These are phyloP conservation scores for Talaromyces sp. DNA, from an alignment of 2,329 filamentous ascomycete genomes.

Conservation along the genomic window DNA sequence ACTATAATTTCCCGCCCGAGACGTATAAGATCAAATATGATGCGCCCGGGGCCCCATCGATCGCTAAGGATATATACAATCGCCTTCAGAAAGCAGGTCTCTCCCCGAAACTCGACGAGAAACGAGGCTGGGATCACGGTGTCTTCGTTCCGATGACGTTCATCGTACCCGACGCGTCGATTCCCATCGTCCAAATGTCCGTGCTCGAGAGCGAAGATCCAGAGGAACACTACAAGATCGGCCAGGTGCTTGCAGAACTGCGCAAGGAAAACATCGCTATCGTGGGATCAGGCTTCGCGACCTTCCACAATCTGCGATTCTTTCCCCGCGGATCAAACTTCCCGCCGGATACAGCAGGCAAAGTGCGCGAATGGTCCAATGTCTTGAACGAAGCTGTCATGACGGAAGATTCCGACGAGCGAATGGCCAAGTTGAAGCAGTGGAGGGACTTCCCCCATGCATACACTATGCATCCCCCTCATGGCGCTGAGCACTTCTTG, in stretches of 20 bases:
- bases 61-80: constrained; percentile 14
- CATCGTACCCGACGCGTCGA: constrained; percentile 13
- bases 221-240: constrained; percentile 14
- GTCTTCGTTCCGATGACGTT: constrained; percentile 18
- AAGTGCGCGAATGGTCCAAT: constrained; percentile 15
- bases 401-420: constrained; percentile 8
- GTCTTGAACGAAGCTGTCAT: constrained; percentile 14
- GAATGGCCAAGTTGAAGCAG: constrained; percentile 15
- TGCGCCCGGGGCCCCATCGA: constrained; percentile 11
- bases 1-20: constrained; percentile 17
- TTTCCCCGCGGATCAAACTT: constrained; percentile 1
- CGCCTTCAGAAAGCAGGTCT: constrained; percentile 14
- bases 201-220: constrained; percentile 17
- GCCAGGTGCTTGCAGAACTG: constrained; percentile 15
- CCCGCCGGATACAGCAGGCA: neutral
- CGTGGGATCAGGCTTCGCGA: constrained; percentile 17
- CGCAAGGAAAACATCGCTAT: constrained; percentile 18
- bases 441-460: constrained; percentile 18
- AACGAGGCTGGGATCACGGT: constrained; percentile 19
- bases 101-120: constrained; percentile 13
- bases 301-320: constrained; percentile 17
- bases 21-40: constrained; percentile 19
- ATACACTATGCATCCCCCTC: constrained; percentile 15
- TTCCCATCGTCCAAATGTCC: constrained; percentile 19
- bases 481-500: constrained; percentile 18